A percentile compares a stretch with the other conserved stretches of the same genome.
Evolutionary conservation across 495 filamentous ascomycete genomes (phyloP).

Genomic region (Staphylotrichum longicolle): DNA sequence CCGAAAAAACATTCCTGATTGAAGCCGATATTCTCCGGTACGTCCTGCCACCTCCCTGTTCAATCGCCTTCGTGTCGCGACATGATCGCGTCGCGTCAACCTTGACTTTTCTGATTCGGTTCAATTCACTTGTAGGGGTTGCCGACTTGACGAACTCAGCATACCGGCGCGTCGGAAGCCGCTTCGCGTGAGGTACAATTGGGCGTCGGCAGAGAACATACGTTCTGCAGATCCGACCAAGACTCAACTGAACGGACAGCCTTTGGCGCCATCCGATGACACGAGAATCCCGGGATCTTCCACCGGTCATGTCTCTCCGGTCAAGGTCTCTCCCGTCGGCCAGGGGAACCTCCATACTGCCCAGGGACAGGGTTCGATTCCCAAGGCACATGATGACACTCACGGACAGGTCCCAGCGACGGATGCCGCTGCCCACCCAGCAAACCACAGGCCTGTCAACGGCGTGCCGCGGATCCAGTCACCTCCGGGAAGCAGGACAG

Average conservation of each 20-base stretch:
- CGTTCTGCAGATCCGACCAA: not conserved
- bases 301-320: not conserved
- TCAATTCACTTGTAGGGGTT: constrained; percentile 53
- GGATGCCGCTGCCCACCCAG: not conserved
- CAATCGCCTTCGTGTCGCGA: not conserved
- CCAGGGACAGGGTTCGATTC: not conserved
- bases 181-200: constrained; percentile 34
- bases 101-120: constrained; percentile 12
- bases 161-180: constrained; percentile 58
- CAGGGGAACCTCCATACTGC: too few relatives aligned
- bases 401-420: not conserved
- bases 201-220: constrained; percentile 21
- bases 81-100: constrained; percentile 28
- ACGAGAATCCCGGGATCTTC: not conserved
- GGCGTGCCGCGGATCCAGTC: not conserved
- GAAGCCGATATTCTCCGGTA: constrained; percentile 76
- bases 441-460: constrained; percentile 5
- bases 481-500: not conserved
- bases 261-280: too few relatives aligned
- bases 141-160: constrained; percentile 65
- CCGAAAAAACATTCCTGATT: constrained; percentile 66
- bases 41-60: constrained; percentile 33
- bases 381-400: not conserved
- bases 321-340: not conserved
- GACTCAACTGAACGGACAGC: not conserved